Conservation (phyloP, 345 rosid species). For the Corymbia maculata region DNA sequence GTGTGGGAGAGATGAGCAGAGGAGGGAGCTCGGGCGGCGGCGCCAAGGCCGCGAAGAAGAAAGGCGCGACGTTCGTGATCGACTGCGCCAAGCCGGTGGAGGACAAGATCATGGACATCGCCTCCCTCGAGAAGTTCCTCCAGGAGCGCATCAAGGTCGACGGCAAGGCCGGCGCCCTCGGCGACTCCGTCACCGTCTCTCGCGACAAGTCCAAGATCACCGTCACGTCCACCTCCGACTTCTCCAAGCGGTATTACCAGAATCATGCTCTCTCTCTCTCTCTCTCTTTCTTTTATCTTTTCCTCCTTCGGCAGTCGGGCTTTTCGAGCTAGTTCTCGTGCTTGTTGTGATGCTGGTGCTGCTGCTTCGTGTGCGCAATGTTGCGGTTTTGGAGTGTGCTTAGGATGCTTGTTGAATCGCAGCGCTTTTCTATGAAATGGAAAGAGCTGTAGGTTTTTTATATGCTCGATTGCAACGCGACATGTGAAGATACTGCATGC, state of each 20-base stretch:
- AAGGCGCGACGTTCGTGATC: constrained; percentile 29
- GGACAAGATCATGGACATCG: constrained; percentile 41
- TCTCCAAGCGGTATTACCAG: constrained; percentile 59
- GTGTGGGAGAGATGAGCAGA: constrained; percentile 10
- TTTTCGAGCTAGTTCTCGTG: background rate
- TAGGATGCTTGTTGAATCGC: background rate
- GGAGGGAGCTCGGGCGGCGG: constrained; percentile 5
- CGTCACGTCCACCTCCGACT: constrained; percentile 57
- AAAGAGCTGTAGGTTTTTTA: background rate
- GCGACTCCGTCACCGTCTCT: constrained; percentile 26
- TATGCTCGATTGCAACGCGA: background rate
- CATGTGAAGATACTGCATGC: background rate
- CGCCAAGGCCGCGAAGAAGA: constrained; percentile 32
- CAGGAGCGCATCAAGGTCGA: constrained; percentile 47
- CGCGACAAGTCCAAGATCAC: constrained; percentile 32
- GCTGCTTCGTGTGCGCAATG: background rate
- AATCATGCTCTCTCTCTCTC: background rate
- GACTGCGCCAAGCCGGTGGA: constrained; percentile 41
- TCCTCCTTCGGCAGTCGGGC: too few species aligned
- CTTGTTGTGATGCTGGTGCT: background rate
- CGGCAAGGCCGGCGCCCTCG: constrained; percentile 38
- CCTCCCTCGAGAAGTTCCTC: constrained; percentile 43
- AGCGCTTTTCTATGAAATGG: background rate
- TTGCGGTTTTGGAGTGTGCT: background rate
- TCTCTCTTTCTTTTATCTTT: too few species aligned